Evolutionary conservation across 306 rosid species (phyloP).

Genomic region (Purshia tridentata): DNA sequence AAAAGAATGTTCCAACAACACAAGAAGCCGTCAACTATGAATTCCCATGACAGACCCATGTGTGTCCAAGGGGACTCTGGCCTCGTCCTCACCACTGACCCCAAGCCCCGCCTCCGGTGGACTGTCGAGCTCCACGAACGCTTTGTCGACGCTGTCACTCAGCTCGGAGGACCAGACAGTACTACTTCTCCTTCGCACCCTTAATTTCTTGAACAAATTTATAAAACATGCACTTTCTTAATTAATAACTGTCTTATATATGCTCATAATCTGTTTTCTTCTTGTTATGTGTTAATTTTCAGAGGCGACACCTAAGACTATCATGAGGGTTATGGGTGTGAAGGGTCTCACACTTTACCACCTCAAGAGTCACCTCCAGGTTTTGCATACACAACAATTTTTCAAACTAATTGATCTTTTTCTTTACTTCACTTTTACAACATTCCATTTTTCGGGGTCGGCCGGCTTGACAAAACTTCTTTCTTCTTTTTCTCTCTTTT

Average conservation of each 20-base stretch:
- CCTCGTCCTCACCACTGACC: slow-evolving; percentile 98
- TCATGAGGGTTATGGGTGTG: slow-evolving; percentile 99
- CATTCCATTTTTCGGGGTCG: slow-evolving; percentile 10
- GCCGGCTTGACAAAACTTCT: slow-evolving; percentile 20
- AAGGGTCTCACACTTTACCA: slow-evolving; percentile 99
- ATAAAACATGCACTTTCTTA: not conserved
- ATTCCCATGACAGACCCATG: slow-evolving; percentile 95
- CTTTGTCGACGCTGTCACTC: slow-evolving; percentile 97
- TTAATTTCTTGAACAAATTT: not conserved
- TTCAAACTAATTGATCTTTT: slow-evolving; percentile 33
- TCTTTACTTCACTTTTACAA: not conserved
- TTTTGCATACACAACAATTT: slow-evolving; percentile 35
- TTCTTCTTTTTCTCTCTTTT: not conserved
- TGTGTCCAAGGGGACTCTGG: slow-evolving; percentile 98
- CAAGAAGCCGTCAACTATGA: slow-evolving; percentile 96
- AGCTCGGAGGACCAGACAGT: slow-evolving; percentile 99
- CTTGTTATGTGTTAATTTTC: slow-evolving; percentile 4
- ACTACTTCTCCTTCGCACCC: slow-evolving; percentile 6
- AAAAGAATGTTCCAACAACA: slow-evolving; percentile 89
- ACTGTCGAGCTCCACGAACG: slow-evolving; percentile 98
- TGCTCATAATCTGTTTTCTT: not conserved
- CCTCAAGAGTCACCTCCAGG: slow-evolving; percentile 99
- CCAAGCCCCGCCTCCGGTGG: slow-evolving; percentile 98
- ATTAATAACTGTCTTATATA: not conserved
- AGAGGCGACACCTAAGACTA: slow-evolving; percentile 99